These are phyloP conservation scores for Pontederia crassipes DNA, from an alignment of 176 grass and related monocot genomes.

Conservation along the genomic window DNA sequence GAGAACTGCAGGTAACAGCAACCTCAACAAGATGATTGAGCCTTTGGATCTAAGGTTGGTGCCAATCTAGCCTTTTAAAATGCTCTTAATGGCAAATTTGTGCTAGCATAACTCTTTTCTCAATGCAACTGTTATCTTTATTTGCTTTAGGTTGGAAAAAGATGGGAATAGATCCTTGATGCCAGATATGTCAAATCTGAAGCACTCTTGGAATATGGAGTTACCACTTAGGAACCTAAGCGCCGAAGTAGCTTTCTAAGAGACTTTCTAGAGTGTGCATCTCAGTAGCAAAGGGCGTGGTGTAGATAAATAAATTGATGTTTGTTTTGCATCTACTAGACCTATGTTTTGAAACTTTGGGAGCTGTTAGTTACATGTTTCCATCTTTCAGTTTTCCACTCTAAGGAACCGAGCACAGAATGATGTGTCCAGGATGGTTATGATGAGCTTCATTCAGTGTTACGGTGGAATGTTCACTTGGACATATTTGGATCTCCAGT, in stretches of 20 bases:
- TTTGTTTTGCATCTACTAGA: too few relatives aligned
- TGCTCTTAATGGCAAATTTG: background rate
- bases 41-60: constrained; percentile 25
- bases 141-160: constrained; percentile 10
- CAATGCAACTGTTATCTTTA: background rate
- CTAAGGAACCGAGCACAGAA: too few relatives aligned
- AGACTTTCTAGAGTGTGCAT: constrained; percentile 45
- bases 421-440: too few relatives aligned
- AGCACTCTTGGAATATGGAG: constrained; percentile 31
- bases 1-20: constrained; percentile 21
- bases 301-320: too few relatives aligned
- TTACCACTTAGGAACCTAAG: constrained; percentile 38
- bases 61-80: constrained; percentile 5
- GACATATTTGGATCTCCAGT: too few relatives aligned
- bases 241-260: constrained; percentile 56
- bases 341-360: too few relatives aligned
- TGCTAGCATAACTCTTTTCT: background rate
- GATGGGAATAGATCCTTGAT: background rate
- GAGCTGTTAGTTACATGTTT: too few relatives aligned
- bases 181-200: constrained; percentile 5
- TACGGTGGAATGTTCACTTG: too few relatives aligned
- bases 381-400: too few relatives aligned
- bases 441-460: too few relatives aligned
- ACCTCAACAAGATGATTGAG: constrained; percentile 9
- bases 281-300: constrained; percentile 26